A percentile compares a stretch with the other conserved stretches of the same genome.
Evolutionary conservation across 1,284 basidiomycete genomes (phyloP).

Genomic region (Trametes polyzona): DNA sequence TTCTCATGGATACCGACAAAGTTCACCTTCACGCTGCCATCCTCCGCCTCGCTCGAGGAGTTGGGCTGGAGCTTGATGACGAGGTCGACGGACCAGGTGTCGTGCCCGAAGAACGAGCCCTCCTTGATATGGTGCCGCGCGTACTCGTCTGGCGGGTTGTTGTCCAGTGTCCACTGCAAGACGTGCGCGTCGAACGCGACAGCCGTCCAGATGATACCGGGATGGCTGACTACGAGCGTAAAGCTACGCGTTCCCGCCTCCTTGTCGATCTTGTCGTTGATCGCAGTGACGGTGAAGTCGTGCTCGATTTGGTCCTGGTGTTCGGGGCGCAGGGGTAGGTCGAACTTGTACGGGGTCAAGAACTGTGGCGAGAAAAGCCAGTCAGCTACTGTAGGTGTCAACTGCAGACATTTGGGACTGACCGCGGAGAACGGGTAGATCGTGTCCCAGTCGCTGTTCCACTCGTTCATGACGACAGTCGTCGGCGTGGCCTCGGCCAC

Average conservation of each 20-base stretch:
- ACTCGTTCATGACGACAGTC: constrained; percentile 63
- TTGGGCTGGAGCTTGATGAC: constrained; percentile 57
- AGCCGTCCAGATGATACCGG: constrained; percentile 89
- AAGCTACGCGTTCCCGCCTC: constrained; percentile 71
- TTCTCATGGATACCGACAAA: constrained; percentile 77
- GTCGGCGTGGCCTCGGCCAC: constrained; percentile 45
- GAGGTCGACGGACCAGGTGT: constrained; percentile 75
- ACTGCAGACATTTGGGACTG: constrained; percentile 35
- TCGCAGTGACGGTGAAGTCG: constrained; percentile 61
- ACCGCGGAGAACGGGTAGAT: constrained; percentile 87
- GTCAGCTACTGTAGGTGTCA: background rate
- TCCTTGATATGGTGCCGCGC: constrained; percentile 93
- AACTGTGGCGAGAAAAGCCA: constrained; percentile 50
- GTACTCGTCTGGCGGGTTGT: constrained; percentile 71
- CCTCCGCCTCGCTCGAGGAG: constrained; percentile 14
- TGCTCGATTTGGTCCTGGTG: constrained; percentile 58
- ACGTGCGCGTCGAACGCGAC: constrained; percentile 94
- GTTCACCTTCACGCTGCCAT: constrained; percentile 52
- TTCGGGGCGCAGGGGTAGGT: constrained; percentile 53
- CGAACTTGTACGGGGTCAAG: constrained; percentile 77
- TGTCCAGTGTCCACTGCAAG: constrained; percentile 82
- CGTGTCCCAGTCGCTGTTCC: constrained; percentile 84
- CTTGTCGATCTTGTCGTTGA: constrained; percentile 63
- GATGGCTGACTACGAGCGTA: constrained; percentile 78
- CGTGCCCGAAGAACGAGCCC: constrained; percentile 79